Evolutionary conservation across 2,329 filamentous ascomycete genomes (phyloP).

Genomic region (Polytolypa hystricis): DNA sequence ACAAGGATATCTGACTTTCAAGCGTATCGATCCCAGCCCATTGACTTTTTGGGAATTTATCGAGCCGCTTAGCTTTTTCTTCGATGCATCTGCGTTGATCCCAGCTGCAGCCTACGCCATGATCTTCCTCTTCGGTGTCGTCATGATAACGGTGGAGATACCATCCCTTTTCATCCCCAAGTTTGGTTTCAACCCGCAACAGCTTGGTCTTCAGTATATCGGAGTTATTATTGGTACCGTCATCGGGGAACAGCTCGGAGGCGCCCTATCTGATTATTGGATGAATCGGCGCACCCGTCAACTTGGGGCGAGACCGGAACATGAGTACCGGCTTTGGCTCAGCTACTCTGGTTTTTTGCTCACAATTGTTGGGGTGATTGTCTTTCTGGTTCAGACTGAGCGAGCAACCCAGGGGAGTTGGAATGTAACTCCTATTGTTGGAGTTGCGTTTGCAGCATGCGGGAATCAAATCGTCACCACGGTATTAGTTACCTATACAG

Average conservation of each 20-base stretch:
- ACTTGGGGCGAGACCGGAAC: constrained; percentile 28
- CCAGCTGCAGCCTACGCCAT: constrained; percentile 45
- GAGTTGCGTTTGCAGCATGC: constrained; percentile 40
- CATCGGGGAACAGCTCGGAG: constrained; percentile 49
- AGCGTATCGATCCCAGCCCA: constrained; percentile 43
- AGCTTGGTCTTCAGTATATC: constrained; percentile 49
- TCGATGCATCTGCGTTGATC: constrained; percentile 38
- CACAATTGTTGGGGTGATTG: constrained; percentile 41
- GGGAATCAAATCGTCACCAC: constrained; percentile 54
- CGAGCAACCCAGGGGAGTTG: constrained; percentile 35
- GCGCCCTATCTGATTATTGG: constrained; percentile 40
- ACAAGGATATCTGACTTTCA: constrained; percentile 34
- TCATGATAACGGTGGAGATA: constrained; percentile 48
- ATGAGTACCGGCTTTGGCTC: constrained; percentile 48
- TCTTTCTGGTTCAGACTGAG: constrained; percentile 44
- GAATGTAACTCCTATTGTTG: constrained; percentile 48
- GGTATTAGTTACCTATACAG: constrained; percentile 48
- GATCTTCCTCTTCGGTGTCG: constrained; percentile 44
- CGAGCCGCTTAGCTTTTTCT: constrained; percentile 38
- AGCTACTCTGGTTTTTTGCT: constrained; percentile 43
- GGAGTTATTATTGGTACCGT: constrained; percentile 47
- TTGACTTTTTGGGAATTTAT: constrained; percentile 41
- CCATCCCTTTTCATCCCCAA: constrained; percentile 46
- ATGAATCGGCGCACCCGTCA: constrained; percentile 27
- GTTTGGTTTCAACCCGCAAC: constrained; percentile 47